These are phyloP conservation scores for Nicotiana undulata DNA, from an alignment of 257 asterid genomes.

Conservation along the genomic window DNA sequence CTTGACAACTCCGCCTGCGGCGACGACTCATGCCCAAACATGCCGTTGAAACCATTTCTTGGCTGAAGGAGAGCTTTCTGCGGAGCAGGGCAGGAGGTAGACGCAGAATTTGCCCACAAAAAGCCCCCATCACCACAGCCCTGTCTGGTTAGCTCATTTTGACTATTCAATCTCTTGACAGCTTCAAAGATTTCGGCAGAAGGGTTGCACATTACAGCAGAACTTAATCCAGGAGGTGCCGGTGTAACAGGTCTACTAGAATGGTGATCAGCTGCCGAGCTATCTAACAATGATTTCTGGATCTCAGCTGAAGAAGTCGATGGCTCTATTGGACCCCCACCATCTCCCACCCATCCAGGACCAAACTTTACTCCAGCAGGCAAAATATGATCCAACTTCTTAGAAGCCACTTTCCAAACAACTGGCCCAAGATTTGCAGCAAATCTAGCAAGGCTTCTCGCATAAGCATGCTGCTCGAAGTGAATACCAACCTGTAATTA, in stretches of 20 bases:
- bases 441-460: slow-evolving; percentile 75
- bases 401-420: slow-evolving; percentile 75
- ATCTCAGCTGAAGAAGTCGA: slow-evolving; percentile 32
- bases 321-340: slow-evolving; percentile 30
- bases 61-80: slow-evolving; percentile 35
- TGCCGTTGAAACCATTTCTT: slow-evolving; percentile 45
- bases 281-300: slow-evolving; percentile 26
- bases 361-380: slow-evolving; percentile 69
- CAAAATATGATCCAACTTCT: slow-evolving; percentile 40
- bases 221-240: slow-evolving; percentile 25
- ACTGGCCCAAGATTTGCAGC: slow-evolving; percentile 86
- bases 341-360: slow-evolving; percentile 93
- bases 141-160: slow-evolving; percentile 32
- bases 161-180: slow-evolving; percentile 47
- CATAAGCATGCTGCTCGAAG: slow-evolving; percentile 63
- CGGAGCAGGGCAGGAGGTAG: slow-evolving; percentile 26
- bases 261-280: slow-evolving; percentile 21
- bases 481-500: slow-evolving; percentile 71
- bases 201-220: slow-evolving; percentile 24
- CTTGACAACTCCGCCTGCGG: slow-evolving; percentile 19
- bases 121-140: slow-evolving; percentile 24
- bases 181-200: slow-evolving; percentile 52
- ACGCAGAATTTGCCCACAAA: slow-evolving; percentile 21
- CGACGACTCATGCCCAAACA: slow-evolving; percentile 28
- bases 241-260: slow-evolving; percentile 31